A percentile compares a stretch with the other conserved stretches of the same genome.
These are phyloP conservation scores for Diatrype stigma DNA, from an alignment of 2,329 filamentous ascomycete genomes.

Conservation along the genomic window DNA sequence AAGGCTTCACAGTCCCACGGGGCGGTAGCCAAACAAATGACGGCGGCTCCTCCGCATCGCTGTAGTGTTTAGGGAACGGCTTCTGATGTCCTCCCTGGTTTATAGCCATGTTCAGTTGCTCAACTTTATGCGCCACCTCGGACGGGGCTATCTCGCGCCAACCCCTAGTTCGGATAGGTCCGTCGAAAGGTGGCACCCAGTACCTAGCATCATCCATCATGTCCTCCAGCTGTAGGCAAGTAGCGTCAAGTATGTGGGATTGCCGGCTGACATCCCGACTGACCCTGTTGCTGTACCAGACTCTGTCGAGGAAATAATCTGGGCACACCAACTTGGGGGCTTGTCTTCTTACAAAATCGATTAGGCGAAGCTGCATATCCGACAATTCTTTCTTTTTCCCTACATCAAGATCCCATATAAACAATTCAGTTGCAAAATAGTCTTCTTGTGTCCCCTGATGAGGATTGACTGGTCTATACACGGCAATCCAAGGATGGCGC, in stretches of 20 bases:
- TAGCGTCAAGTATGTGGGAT: conserved; percentile 37
- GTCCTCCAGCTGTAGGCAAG: conserved; percentile 33
- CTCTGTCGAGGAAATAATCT: conserved; percentile 30
- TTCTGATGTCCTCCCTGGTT: conserved; percentile 5
- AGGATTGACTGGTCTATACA: conserved; percentile 41
- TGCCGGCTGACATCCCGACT: conserved; percentile 24
- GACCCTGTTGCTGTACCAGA: conserved; percentile 40
- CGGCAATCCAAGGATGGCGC: conserved; percentile 48
- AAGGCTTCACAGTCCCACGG: conserved; percentile 20
- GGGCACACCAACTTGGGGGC: conserved; percentile 24
- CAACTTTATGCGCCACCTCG: conserved; percentile 1
- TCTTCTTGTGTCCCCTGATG: conserved; percentile 18
- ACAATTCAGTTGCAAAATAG: conserved; percentile 39
- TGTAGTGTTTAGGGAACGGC: conserved; percentile 17
- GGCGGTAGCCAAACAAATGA: conserved; percentile 47
- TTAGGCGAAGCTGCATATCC: conserved; percentile 41
- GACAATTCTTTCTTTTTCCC: conserved; percentile 29
- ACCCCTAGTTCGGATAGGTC: conserved; percentile 27
- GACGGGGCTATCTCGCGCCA: conserved; percentile 32
- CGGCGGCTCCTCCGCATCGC: conserved; percentile 19
- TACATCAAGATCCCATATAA: conserved; percentile 49
- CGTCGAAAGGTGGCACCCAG: conserved; percentile 32
- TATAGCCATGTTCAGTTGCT: background rate
- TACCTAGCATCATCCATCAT: conserved; percentile 29
- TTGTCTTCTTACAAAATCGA: conserved; percentile 33